A percentile compares a stretch with the other conserved stretches of the same genome.
These are phyloP conservation scores for Coemansia sp. DNA, from an alignment of 192 early-diverging fungal genomes.

Conservation along the genomic window DNA sequence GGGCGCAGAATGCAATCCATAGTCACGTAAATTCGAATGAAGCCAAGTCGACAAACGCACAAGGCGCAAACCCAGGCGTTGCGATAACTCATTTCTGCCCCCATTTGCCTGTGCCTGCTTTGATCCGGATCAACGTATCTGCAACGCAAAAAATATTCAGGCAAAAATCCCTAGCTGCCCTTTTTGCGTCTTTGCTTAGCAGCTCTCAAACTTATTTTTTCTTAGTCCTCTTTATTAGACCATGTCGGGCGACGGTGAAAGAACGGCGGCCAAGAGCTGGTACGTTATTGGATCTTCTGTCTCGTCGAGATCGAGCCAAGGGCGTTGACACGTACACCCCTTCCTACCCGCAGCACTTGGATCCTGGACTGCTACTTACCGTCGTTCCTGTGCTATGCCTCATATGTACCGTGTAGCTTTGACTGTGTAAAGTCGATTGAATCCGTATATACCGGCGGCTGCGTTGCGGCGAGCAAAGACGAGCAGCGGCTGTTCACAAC, in stretches of 20 bases:
- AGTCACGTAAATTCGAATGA: too few species aligned
- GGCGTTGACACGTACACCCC: neutral
- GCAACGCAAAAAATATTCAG: neutral
- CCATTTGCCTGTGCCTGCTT: neutral
- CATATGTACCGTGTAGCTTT: conserved; percentile 59
- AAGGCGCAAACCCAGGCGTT: too few species aligned
- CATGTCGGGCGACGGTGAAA: conserved; percentile 33
- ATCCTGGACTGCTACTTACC: conserved; percentile 4
- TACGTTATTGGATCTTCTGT: conserved; percentile 9
- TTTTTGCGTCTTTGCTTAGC: neutral
- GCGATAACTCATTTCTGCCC: too few species aligned
- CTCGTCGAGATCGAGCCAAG: neutral
- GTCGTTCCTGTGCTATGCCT: neutral
- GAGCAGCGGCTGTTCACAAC: conserved; percentile 75
- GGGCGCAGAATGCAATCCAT: conserved; percentile 35
- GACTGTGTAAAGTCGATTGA: conserved; percentile 78
- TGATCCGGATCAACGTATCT: neutral
- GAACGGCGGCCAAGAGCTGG: conserved; percentile 45
- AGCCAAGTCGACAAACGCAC: too few species aligned
- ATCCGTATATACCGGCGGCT: conserved; percentile 91
- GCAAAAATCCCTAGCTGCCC: neutral
- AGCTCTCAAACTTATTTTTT: too few species aligned
- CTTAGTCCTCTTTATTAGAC: neutral
- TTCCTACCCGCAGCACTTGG: neutral
- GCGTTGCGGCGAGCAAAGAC: conserved; percentile 69